These are phyloP conservation scores for Nakaseomyces uthaithaninus DNA, from an alignment of 1,139 yeast genomes.

Conservation along the genomic window DNA sequence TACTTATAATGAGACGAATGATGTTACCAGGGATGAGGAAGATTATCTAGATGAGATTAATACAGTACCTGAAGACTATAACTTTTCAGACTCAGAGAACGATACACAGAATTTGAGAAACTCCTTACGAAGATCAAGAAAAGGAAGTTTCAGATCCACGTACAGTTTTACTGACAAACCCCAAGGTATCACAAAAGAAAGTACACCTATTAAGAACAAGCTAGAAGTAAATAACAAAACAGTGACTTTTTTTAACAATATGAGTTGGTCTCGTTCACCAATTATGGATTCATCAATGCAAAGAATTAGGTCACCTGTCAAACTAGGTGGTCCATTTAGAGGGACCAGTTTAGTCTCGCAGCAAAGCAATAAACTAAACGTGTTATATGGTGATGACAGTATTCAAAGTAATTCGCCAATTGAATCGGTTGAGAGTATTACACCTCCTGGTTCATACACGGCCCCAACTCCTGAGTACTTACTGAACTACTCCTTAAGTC, in stretches of 20 bases:
- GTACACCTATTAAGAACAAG: slow-evolving; percentile 36
- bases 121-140: slow-evolving; percentile 9
- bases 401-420: slow-evolving; percentile 5
- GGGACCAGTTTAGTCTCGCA: not conserved
- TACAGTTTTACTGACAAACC: slow-evolving; percentile 33
- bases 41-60: slow-evolving; percentile 46
- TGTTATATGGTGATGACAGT: not conserved
- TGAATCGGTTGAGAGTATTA: slow-evolving; percentile 11
- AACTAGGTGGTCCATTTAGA: slow-evolving; percentile 6
- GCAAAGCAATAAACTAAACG: not conserved
- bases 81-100: slow-evolving; percentile 38
- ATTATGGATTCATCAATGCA: slow-evolving; percentile 4
- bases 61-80: slow-evolving; percentile 52
- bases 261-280: slow-evolving; percentile 2
- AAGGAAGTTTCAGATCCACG: slow-evolving; percentile 26
- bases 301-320: slow-evolving; percentile 9
- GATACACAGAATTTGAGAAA: slow-evolving; percentile 11
- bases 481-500: slow-evolving; percentile 26
- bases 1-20: slow-evolving; percentile 19
- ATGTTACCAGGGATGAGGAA: slow-evolving; percentile 16
- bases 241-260: slow-evolving; percentile 44
- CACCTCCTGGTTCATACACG: slow-evolving; percentile 19
- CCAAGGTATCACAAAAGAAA: slow-evolving; percentile 26
- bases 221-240: slow-evolving; percentile 46
- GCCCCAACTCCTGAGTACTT: slow-evolving; percentile 24